Base-by-base conservation (phyloP, 352 stramenopile species). In the Globisporangium perplexum region DNA sequence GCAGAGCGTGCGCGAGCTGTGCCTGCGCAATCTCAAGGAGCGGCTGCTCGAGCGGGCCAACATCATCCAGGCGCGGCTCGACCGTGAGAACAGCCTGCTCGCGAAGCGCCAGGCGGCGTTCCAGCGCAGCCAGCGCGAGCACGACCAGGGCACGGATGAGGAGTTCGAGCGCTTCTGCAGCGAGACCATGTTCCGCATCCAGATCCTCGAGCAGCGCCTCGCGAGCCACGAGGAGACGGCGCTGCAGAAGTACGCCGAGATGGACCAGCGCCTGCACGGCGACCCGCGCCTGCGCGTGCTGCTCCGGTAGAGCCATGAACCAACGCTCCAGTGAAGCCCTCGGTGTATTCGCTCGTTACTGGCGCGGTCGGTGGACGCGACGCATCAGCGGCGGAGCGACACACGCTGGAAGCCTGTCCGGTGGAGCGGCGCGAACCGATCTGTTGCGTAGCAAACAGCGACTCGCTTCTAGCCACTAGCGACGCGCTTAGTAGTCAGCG, bases 171-270 rank as follows among this genome's bases (percentile, higher is more conserved):
- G 82, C 33, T 97, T 97, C 64, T 98, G 89, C 72, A 94, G 79
- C 51, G 90, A 98, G 65, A 93, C 90, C 50, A 98, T 98, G 88
- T 98, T 98, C 65, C 77, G 92, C 43, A 98, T 98, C 64, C 86
- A 97, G 70, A 97, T 98, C 53, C 68, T 98, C 47, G 88, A 98
- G 68, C 90, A 98, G 60, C 85, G 92, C 3, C 73, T 97, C 18
- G 76, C 84, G 31, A 88, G 87, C 43, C 89, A 98, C 62, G 93
- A 98, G 57, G 87, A 97, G 62, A 96, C 74, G 5, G 93, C 93
- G 31, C 69, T 98, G 53, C 86, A 95, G 35, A 97, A 98, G 55
- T 98, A 97, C 74, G 86, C 87, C 20, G 90, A 97, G 49, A 90
- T 98, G 69, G 90, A 97, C 69, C 86, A 95, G 46, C 90, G 95